Base-by-base conservation (phyloP, 2,329 filamentous ascomycete genomes). In the Pseudogymnoascus sp. region DNA sequence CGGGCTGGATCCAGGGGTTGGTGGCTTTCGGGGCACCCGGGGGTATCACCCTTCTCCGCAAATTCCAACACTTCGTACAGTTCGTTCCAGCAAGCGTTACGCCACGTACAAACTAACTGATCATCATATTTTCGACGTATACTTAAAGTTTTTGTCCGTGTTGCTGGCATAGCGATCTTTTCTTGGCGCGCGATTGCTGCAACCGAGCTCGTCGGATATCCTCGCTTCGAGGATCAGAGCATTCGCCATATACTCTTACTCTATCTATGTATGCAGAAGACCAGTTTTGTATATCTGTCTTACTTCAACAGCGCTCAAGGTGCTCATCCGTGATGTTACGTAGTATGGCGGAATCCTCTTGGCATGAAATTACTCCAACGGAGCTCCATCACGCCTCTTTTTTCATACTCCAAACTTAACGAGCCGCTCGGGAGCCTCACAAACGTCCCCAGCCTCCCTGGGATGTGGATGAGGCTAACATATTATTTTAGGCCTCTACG, bases 131-230 rank as follows among this genome's bases (percentile, higher is more conserved):
- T 21, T 56, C 50, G 50, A 18, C 28, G 50, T 56, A 56, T 56
- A 56, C n/a, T 56, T 56, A 56, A 36, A 56, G 50, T 56, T 56
- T 56, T 14, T 16, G 50, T 56, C 50, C 50, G 50, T 56, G 50
- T 18, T 56, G 50, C 28, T 36, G n/a, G 28, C n/a, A 34, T 4
- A 11, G 50, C 50, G 50, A 56, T 56, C 50, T 14, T 21, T 56
- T 56, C 50, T 56, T 56, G 34, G 50, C 50, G 50, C 28, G 50
- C 50, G 50, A 56, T 56, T 56, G 50, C 50, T 56, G 50, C 5
- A 34, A 56, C 50, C 50, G 50, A 56, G 50, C 50, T 56, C 25
- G 14, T 56, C 28, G 28, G 28, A 21, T 34, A 56, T 2, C 28
- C 28, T 34, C 50, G 50, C 50, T 4, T 56, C 2, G 16, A 31